Conservation (phyloP, 768 basidiomycete genomes). For the Rhodocollybia butyracea region DNA sequence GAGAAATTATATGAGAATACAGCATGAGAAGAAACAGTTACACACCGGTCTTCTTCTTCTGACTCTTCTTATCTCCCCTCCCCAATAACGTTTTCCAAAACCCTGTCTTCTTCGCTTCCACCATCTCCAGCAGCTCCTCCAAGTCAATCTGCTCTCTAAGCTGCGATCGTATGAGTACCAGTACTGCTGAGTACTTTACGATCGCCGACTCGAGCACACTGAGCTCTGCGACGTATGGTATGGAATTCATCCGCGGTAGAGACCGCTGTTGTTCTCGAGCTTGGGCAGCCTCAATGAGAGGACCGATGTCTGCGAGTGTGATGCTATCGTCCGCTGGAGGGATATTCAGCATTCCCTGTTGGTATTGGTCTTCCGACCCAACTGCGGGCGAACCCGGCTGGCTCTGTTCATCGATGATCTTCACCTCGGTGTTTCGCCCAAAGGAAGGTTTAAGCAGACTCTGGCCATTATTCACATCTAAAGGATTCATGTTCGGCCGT, state of each 20-base stretch:
- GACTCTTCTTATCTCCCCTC: constrained; percentile 88
- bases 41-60: constrained; percentile 82
- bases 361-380: constrained; percentile 44
- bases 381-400: constrained; percentile 68
- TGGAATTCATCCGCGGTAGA: constrained; percentile 70
- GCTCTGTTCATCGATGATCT: constrained; percentile 78
- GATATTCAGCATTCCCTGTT: constrained; percentile 28
- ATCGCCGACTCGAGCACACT: constrained; percentile 83
- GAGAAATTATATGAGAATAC: too few relatives aligned
- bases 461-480: constrained; percentile 28
- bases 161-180: constrained; percentile 73
- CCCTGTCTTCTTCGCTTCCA: constrained; percentile 88
- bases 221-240: constrained; percentile 82
- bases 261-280: constrained; percentile 87
- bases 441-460: constrained; percentile 60
- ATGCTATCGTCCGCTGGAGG: constrained; percentile 69
- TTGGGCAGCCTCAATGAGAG: constrained; percentile 88
- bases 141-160: constrained; percentile 81
- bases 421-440: constrained; percentile 77
- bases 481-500: constrained; percentile 23
- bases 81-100: constrained; percentile 93
- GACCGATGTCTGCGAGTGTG: constrained; percentile 92
- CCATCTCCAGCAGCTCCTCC: constrained; percentile 90
- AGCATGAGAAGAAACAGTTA: constrained; percentile 6
- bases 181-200: constrained; percentile 87